Percentiles rank a stretch among this genome's conserved stretches.
Evolutionary conservation across 129 eudicot genomes (phyloP).

Genomic region (Daucus carota): DNA sequence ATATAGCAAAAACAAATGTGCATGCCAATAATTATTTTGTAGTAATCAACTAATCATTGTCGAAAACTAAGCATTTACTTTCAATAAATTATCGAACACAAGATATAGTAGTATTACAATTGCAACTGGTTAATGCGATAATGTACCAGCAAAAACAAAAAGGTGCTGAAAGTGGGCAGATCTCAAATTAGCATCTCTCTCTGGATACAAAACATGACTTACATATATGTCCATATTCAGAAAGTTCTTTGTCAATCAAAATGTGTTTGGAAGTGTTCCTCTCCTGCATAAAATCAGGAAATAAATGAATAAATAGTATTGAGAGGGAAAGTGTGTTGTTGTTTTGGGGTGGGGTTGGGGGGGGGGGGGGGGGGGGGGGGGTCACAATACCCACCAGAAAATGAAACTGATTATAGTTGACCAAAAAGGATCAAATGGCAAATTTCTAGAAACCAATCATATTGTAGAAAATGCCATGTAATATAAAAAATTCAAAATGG

Average conservation of each 20-base stretch:
- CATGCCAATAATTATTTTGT: neutral
- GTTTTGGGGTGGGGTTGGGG: too few relatives aligned
- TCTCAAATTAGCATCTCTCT: neutral
- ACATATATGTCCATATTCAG: neutral
- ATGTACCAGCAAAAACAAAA: neutral
- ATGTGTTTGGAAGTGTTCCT: neutral
- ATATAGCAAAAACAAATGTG: neutral
- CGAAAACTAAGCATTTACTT: neutral
- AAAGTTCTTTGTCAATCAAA: neutral
- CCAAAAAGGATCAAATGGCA: neutral
- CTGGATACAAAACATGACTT: neutral
- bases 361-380: too few relatives aligned
- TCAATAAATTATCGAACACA: neutral
- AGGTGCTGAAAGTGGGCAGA: neutral
- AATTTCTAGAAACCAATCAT: neutral
- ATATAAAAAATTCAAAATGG: neutral
- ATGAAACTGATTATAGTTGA: neutral
- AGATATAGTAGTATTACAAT: neutral
- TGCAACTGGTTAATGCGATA: neutral
- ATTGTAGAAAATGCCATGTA: neutral
- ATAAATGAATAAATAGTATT: neutral
- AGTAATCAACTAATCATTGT: neutral
- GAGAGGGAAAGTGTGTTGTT: neutral
- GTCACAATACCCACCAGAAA: neutral
- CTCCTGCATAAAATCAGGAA: neutral